Conservation (phyloP, 83 land plant genomes). For the Picea abies region DNA sequence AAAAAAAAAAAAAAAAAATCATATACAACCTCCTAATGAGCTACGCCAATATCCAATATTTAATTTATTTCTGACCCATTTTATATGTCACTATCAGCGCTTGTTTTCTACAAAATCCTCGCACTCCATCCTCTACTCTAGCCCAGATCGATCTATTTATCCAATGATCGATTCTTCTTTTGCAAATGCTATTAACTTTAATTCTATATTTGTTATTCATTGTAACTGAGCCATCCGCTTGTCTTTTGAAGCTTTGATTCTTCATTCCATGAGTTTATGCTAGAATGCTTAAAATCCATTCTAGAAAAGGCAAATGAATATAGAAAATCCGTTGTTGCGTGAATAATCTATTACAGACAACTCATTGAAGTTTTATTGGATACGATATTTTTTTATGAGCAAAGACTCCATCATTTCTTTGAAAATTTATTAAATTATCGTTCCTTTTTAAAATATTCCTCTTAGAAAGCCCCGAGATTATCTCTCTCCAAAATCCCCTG, state of each 20-base stretch:
- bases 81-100: no score
- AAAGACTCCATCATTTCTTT: not conserved
- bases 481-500: not conserved
- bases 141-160: no score
- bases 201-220: not conserved
- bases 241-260: not conserved
- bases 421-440: not conserved
- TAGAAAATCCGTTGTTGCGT: not conserved
- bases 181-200: not conserved
- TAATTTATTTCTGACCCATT: no score
- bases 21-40: no score
- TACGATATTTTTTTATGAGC: not conserved
- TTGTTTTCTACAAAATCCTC: no score
- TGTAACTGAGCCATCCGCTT: not conserved
- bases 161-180: no score
- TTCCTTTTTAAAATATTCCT: slow-evolving; percentile 6
- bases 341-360: not conserved
- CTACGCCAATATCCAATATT: no score
- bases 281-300: slow-evolving; percentile 12
- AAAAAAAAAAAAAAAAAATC: no score
- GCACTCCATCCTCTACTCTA: no score
- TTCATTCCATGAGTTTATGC: slow-evolving; percentile 2
- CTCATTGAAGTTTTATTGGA: slow-evolving; percentile 11
- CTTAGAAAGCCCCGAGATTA: not conserved
- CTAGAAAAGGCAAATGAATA: slow-evolving; percentile 3